Base-by-base conservation (phyloP, 1,139 yeast species). In the Hyphopichia wangnamkhiaoensis region DNA sequence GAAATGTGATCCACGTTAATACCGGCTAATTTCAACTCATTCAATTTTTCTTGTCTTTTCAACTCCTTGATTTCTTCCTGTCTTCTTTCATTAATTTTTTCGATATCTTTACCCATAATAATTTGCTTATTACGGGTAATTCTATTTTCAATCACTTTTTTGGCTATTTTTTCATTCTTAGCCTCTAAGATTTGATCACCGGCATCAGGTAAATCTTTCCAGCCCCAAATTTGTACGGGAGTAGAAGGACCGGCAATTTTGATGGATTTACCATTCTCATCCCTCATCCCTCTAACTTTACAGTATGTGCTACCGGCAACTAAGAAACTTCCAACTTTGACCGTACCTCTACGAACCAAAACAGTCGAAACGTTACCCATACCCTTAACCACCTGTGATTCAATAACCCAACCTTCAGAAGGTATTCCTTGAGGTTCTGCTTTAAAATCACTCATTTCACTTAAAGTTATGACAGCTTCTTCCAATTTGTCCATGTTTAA, bases 191-290 rank as follows among this genome's bases (percentile, higher is more conserved):
- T 81, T 49, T 80, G 81, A 47, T 90, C 96, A 2, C 99, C 99
- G 16, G 96, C 94, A 37, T 80, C 87, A 0, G 98, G 98, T 34
- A 90, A 65, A 30, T 83, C 93, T 55, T 87, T 90, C 98, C 98
- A 93, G 0, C 99, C 98, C 63, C 90, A 77, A 5, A 93, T 74
- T 53, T 90, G 95, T 1, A 89, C 95, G 0, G 98, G 97, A 2
- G 87, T 83, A 0, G 97, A 86, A 0, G 99, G 98, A 0, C 80
- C 80, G 0, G 96, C 98, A 20, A 61, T 42, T 47, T 81, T 79
- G 12, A 90, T 64, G 1, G 68, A 42, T 47, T 81, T 82, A 2
- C 93, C 93, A 43, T 66, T 59, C 52, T 89, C 96, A 59, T 89
- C 89, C 43, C 74, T 76, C 77, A 93, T 79, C n/a, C 84, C 82